Evolutionary conservation across 1,139 yeast genomes (phyloP), one percentile per base, ranked within the genome.

Genomic region (Geotrichum fermentans): DNA sequence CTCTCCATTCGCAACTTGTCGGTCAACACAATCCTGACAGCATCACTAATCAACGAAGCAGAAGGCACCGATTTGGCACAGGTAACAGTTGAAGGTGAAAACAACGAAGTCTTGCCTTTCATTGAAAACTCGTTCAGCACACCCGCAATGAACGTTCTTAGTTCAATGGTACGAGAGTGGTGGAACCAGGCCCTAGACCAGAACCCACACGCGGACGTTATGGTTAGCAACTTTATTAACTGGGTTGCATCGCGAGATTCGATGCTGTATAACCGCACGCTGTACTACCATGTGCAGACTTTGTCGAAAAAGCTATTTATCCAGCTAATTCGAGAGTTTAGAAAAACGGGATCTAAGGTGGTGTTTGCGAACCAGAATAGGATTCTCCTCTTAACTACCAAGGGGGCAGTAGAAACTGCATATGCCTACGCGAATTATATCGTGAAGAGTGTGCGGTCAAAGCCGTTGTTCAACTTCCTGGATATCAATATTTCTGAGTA

Each of bases 401-500:
- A 92, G 64, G 73, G 78, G 1, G 77, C 85, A 0, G 94, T 92
- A 26, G 96, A 84, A 54, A 88, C 84, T 59, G 88, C 96, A 1
- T 88, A 86, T 65, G 95, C 97, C 0, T 90, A 84, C 64, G 94
- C 96, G n/a, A 89, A 87, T 57, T 89, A 89, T 61, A 73, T 89
- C 43, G 74, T 87, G 40, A 84, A 86, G 56, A 81, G 95, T 1
- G 80, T 90, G 4, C 74, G 96, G 58, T 74, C 88, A 1, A 85
- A 82, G 59, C 94, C 96, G 0, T 67, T 89, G 55, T 92, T 92
- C 67, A 81, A 83, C 58, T 89, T 82, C 63, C 69, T 94, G 58
- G 97, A 90, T 58, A 69, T 94, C 58, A 71, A 72, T 28, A 83
- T 92, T 43, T 75, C 74, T 14, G 80, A 80, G 58, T 90, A 88